Evolutionary conservation across 176 grass and related monocot genomes (phyloP).

Genomic region (Otatea glauca): DNA sequence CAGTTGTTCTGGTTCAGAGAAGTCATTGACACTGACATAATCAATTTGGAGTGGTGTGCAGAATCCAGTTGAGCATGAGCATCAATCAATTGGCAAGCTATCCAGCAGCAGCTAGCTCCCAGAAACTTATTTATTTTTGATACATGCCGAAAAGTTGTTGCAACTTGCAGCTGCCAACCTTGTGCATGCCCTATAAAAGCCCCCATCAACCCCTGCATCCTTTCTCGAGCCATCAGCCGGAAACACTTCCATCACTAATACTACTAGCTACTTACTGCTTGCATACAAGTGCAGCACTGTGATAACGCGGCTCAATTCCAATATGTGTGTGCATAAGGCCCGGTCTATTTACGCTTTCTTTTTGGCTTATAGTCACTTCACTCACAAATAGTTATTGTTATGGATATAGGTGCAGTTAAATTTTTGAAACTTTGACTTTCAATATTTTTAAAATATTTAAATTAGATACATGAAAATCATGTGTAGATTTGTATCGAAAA

Average conservation of each 20-base stretch:
- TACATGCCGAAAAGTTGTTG: slow-evolving; percentile 7
- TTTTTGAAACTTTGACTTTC: no score
- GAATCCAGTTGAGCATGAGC: slow-evolving; percentile 27
- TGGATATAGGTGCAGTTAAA: no score
- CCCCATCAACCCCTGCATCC: not conserved
- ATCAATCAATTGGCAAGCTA: slow-evolving; percentile 33
- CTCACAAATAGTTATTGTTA: no score
- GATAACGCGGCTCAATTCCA: no score
- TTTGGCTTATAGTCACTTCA: no score
- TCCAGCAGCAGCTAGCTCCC: not conserved
- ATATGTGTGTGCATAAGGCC: no score
- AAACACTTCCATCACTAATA: not conserved
- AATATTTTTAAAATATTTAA: no score
- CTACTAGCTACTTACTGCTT: not conserved
- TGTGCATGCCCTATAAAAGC: not conserved
- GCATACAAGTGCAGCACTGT: no score
- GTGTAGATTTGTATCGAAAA: no score
- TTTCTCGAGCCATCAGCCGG: not conserved
- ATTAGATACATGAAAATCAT: no score
- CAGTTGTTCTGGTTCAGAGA: no score
- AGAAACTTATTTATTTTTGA: slow-evolving; percentile 25
- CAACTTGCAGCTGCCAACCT: not conserved
- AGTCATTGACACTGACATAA: not conserved
- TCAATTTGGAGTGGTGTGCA: slow-evolving; percentile 20
- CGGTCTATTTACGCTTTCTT: no score